Percentiles rank a stretch among this genome's conserved stretches.
These are phyloP conservation scores for Aspergillus felis DNA, from an alignment of 2,329 filamentous ascomycete genomes.

Conservation along the genomic window DNA sequence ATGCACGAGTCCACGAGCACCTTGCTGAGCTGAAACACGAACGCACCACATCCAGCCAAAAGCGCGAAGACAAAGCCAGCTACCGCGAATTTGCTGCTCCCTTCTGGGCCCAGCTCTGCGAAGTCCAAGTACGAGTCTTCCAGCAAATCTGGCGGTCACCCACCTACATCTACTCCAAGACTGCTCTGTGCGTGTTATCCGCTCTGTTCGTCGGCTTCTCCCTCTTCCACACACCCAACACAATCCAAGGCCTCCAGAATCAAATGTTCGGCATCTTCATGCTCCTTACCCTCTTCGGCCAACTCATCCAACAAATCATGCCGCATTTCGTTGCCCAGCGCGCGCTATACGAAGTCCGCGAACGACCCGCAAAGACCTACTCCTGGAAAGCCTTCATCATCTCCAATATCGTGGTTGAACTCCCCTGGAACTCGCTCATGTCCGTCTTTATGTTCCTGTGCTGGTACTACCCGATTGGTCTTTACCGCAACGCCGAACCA, in stretches of 20 bases:
- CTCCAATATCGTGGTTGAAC: conserved; percentile 64
- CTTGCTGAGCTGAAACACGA: conserved; percentile 60
- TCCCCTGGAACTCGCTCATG: conserved; percentile 57
- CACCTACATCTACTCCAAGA: conserved; percentile 78
- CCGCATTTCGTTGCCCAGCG: conserved; percentile 53
- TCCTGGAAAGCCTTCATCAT: conserved; percentile 67
- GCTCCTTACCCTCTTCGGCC: conserved; percentile 71
- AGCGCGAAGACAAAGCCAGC: conserved; percentile 32
- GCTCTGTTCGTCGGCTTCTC: conserved; percentile 76
- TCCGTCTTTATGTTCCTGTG: conserved; percentile 55
- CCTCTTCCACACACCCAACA: conserved; percentile 68
- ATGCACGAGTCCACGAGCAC: conserved; percentile 39
- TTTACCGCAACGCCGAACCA: conserved; percentile 29
- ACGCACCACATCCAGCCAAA: conserved; percentile 31
- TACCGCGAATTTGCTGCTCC: conserved; percentile 74
- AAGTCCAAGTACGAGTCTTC: conserved; percentile 69
- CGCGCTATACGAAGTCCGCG: conserved; percentile 54
- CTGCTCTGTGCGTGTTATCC: conserved; percentile 59
- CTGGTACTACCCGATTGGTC: conserved; percentile 60
- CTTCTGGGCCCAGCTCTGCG: conserved; percentile 60
- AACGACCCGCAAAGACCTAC: conserved; percentile 62
- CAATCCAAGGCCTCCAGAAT: conserved; percentile 76
- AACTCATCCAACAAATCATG: conserved; percentile 48
- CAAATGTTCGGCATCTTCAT: conserved; percentile 86
- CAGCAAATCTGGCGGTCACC: conserved; percentile 86